Percentiles rank a stretch among this genome's conserved stretches.
Conservation (phyloP, 2,329 filamentous ascomycete genomes). For the Venturia carpophila region DNA sequence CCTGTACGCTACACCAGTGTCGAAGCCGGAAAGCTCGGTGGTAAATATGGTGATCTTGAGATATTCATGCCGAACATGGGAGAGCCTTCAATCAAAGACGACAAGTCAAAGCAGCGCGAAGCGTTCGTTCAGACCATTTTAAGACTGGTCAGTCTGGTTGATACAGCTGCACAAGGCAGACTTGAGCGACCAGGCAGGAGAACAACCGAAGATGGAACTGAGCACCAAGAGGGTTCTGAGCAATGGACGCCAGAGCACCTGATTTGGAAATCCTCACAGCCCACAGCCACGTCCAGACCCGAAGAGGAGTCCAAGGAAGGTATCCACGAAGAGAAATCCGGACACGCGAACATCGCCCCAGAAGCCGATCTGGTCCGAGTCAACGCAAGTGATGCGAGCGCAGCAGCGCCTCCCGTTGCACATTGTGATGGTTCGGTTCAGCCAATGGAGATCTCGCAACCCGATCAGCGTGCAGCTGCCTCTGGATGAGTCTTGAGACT, state of each 20-base stretch:
- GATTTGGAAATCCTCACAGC: neutral
- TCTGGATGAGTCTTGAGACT: neutral
- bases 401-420: neutral
- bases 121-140: neutral
- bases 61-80: neutral
- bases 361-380: neutral
- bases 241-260: slow-evolving; percentile 1
- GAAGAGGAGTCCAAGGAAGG: neutral
- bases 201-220: neutral
- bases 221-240: neutral
- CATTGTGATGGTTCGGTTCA: neutral
- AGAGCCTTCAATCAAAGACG: neutral
- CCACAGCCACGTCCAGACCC: neutral
- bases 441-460: neutral
- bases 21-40: slow-evolving; percentile 16
- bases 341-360: neutral
- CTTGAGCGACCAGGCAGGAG: slow-evolving; percentile 1
- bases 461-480: neutral
- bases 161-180: neutral
- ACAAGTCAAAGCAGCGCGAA: neutral
- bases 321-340: neutral
- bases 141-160: slow-evolving; percentile 5
- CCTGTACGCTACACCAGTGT: slow-evolving; percentile 9
- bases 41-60: slow-evolving; percentile 4
- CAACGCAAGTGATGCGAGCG: neutral